Evolutionary conservation across 2,329 filamentous ascomycete genomes (phyloP).

Genomic region (Drechslerella coelobrocha): DNA sequence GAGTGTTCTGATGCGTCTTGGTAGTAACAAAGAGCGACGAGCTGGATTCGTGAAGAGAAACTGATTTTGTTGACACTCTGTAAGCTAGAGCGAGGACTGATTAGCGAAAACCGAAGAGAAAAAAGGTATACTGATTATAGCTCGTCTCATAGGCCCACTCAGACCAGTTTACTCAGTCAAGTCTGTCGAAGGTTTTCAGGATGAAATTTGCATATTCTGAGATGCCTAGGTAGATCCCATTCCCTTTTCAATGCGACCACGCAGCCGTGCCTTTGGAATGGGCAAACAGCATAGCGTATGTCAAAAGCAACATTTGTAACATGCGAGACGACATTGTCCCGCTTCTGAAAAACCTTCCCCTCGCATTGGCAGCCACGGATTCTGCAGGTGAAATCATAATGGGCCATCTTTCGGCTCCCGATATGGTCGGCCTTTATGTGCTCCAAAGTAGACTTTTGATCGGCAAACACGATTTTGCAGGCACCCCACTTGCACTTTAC

Average conservation of each 20-base stretch:
- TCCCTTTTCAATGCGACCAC: constrained; percentile 23
- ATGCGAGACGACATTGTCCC: constrained; percentile 44
- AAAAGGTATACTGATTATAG: too few species aligned
- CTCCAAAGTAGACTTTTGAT: constrained; percentile 2
- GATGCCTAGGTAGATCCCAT: constrained; percentile 35
- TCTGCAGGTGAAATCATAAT: constrained; percentile 41
- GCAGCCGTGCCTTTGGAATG: constrained; percentile 19
- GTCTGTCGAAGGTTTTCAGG: not conserved
- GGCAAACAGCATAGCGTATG: constrained; percentile 35
- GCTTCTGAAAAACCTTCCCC: constrained; percentile 33
- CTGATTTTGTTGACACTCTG: too few species aligned
- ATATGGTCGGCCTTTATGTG: constrained; percentile 37
- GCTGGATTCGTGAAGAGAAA: too few species aligned
- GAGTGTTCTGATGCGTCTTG: too few species aligned
- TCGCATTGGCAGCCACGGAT: constrained; percentile 20
- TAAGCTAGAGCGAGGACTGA: too few species aligned
- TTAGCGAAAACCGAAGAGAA: too few species aligned
- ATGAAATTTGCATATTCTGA: constrained; percentile 24
- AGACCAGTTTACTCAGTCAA: not conserved
- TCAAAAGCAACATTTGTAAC: constrained; percentile 43
- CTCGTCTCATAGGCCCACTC: too few species aligned
- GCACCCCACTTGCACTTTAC: constrained; percentile 22
- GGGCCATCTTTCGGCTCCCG: not conserved
- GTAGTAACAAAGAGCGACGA: too few species aligned
- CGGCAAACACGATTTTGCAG: constrained; percentile 1